These are phyloP conservation scores for Colletotrichum navitas DNA, from an alignment of 2,329 filamentous ascomycete species.

Conservation along the genomic window DNA sequence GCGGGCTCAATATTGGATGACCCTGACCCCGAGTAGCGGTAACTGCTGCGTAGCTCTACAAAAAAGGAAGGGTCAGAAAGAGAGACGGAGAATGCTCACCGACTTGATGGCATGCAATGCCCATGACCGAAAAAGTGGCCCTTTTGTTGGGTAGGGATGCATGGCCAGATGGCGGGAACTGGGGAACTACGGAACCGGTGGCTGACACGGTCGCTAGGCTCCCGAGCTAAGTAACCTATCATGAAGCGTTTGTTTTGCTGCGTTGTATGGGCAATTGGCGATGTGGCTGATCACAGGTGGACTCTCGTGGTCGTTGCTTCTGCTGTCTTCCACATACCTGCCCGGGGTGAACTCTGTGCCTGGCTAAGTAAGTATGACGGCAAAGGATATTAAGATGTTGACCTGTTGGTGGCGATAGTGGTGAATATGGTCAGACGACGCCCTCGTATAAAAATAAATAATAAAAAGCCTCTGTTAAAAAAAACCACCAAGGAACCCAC, in stretches of 20 bases:
- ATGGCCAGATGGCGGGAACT: slow-evolving; percentile 32
- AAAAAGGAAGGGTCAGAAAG: background rate
- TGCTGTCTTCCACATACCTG: background rate
- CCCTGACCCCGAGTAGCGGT: slow-evolving; percentile 26
- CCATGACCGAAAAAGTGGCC: slow-evolving; percentile 6
- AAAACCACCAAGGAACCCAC: background rate
- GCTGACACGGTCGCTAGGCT: background rate
- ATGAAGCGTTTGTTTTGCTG: slow-evolving; percentile 8
- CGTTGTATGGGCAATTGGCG: slow-evolving; percentile 15
- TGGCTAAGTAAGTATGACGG: slow-evolving; percentile 3
- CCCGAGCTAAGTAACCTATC: slow-evolving; percentile 11
- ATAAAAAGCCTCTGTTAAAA: background rate
- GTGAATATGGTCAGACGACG: slow-evolving; percentile 10
- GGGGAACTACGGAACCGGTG: slow-evolving; percentile 1
- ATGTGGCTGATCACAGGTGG: slow-evolving; percentile 34
- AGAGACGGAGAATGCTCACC: slow-evolving; percentile 21
- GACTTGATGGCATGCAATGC: slow-evolving; percentile 23
- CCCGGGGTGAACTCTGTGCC: background rate
- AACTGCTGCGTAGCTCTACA: slow-evolving; percentile 13
- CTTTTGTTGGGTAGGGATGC: slow-evolving; percentile 37
- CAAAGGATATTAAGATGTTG: background rate
- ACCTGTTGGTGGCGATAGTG: background rate
- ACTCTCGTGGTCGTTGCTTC: background rate
- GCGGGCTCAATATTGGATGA: slow-evolving; percentile 16
- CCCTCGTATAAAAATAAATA: background rate